phyloP scores from a whole-genome alignment of 805 yeast genomes.

The Gaillardinia entomophila region DNA sequence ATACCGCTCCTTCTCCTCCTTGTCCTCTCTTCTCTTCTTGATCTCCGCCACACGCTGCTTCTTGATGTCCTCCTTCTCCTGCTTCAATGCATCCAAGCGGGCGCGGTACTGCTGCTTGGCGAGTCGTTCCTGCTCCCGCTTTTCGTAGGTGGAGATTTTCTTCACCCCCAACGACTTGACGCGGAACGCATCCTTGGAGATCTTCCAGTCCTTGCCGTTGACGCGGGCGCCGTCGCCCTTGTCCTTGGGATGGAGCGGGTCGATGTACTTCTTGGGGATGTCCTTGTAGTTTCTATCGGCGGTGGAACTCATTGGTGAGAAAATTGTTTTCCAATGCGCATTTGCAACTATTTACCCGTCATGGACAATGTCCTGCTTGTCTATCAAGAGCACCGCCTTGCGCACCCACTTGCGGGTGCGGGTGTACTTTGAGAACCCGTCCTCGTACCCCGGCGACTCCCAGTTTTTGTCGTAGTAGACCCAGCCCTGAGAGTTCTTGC shows the following conservation, averaged over 20 bases:
- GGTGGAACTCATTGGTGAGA: conserved; percentile 25
- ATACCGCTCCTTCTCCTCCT: conserved; percentile 85
- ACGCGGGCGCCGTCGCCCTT: conserved; percentile 43
- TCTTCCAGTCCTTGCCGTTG: conserved; percentile 74
- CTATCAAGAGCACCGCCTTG: conserved; percentile 31
- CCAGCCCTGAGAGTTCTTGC: conserved; percentile 45
- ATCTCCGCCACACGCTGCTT: conserved; percentile 48
- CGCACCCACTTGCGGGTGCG: conserved; percentile 48
- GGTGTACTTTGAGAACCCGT: conserved; percentile 47
- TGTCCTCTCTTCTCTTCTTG: conserved; percentile 71
- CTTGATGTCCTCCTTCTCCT: conserved; percentile 64
- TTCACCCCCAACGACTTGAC: conserved; percentile 55
- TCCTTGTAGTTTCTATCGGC: conserved; percentile 22
- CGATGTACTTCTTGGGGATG: conserved; percentile 30
- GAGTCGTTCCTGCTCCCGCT: conserved; percentile 59
- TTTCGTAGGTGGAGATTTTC: conserved; percentile 50
- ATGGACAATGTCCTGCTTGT: conserved; percentile 10
- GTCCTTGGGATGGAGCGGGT: conserved; percentile 29
- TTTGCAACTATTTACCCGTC: conserved; percentile 2
- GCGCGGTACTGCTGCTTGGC: conserved; percentile 64
- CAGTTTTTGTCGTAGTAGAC: conserved; percentile 47
- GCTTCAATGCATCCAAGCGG: conserved; percentile 65
- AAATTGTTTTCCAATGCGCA: not conserved
- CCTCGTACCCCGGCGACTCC: conserved; percentile 34
- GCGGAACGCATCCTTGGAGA: conserved; percentile 61